Base-by-base conservation (phyloP, 164 flowering plant species). In the Tinospora cordifolia region DNA sequence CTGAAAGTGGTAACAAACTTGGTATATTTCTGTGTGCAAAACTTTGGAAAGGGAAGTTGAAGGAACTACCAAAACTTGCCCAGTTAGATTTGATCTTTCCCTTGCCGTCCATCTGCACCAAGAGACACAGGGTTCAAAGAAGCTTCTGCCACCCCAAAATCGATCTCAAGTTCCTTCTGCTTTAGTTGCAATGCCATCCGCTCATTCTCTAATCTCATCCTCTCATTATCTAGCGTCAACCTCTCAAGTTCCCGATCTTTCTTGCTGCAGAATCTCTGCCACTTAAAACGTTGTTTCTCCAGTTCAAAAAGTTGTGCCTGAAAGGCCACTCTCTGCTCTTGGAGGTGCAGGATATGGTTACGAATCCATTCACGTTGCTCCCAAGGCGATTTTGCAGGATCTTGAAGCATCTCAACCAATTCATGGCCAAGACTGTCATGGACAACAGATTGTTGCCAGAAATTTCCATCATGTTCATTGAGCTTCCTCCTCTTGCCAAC, bases 171-270 rank as follows among this genome's bases (percentile, higher is more conserved):
- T 65, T 71, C 80, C 77, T 79, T 82, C 68, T 77, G 84, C 79
- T 76, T 85, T 77, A 87, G 57, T 9, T 77, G 78, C 81, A 85
- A 75, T 22, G 79, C 71, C 77, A 76, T 83, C 41, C 69, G 81
- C 63, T 85, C 86, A 69, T 84, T 85, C 75, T 83, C 87, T 26
- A 85, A 44, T 71, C 69, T 78, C 83, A 82, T 77, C 71, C 83
- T 80, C 79, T 87, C 83, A 62, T 88, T 87, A 66, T 84, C 86
- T 71, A 88, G 57, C 77, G 82, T 83, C 77, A 81, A 41, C 63
- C 75, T 80, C 82, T 87, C 89, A 69, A 88, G 62, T 71, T 84
- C 89, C 82, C 78, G 73, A 67, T 84, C 84, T 77, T 87, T 84
- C 78, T 84, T 83, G 74, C 77, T 74, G 77, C 89, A 68, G 59